Percentiles rank a stretch among this genome's conserved stretches.
phyloP scores from a whole-genome alignment of 495 filamentous ascomycete species.

The Lichenothelia convexa region DNA sequence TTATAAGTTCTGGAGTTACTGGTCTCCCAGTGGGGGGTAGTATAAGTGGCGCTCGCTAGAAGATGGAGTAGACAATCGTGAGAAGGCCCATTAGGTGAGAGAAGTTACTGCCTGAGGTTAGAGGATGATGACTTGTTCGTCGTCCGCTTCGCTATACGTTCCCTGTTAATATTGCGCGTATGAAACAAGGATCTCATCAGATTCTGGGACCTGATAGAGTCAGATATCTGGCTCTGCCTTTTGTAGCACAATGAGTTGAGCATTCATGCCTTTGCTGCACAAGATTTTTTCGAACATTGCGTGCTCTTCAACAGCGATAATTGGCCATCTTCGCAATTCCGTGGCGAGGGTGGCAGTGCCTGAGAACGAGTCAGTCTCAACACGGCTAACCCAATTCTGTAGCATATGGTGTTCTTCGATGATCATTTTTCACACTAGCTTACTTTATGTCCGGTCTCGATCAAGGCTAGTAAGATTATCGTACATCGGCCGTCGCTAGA shows the following conservation, averaged over 20 bases:
- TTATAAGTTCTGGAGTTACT: background rate
- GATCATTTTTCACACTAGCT: too few species aligned
- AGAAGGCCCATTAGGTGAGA: constrained; percentile 11
- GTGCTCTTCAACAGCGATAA: background rate
- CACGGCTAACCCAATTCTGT: background rate
- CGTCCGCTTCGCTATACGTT: constrained; percentile 13
- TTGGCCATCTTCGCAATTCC: background rate
- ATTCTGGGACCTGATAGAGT: background rate
- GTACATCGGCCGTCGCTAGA: background rate
- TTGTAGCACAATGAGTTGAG: background rate
- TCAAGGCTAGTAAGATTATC: background rate
- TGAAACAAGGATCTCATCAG: background rate
- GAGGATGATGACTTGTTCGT: constrained; percentile 16
- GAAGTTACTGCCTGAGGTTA: constrained; percentile 19
- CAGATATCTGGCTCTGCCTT: background rate
- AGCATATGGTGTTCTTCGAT: too few species aligned
- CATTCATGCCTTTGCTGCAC: too few species aligned
- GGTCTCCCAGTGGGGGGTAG: background rate
- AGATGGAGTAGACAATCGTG: background rate
- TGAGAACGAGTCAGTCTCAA: background rate
- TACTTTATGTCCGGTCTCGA: too few species aligned
- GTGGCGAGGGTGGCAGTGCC: background rate
- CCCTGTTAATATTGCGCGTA: background rate
- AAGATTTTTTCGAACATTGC: background rate
- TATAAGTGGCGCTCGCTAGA: background rate